Evolutionary conservation across 345 rosid genomes (phyloP).

Genomic region (Rhizophora apiculata): DNA sequence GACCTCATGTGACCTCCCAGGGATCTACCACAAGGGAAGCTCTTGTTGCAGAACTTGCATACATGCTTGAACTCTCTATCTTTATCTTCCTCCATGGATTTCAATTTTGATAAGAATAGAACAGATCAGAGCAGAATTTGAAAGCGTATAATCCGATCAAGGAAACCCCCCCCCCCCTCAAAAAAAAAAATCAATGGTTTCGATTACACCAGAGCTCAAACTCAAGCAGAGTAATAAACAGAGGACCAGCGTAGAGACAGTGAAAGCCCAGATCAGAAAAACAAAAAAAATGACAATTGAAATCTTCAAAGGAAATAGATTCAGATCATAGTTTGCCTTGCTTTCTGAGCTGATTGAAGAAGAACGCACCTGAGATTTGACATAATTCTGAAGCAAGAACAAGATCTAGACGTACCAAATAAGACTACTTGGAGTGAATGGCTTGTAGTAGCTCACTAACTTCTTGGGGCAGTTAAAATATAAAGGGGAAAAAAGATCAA

Average conservation of each 20-base stretch:
- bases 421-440: neutral
- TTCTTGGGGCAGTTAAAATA: constrained; percentile 1
- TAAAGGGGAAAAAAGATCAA: constrained; percentile 12
- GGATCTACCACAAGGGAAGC: constrained; percentile 60
- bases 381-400: neutral
- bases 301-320: neutral
- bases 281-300: constrained; percentile 7
- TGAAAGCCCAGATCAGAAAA: constrained; percentile 37
- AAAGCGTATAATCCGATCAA: neutral
- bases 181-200: too few species aligned
- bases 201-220: too few species aligned
- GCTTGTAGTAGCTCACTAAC: neutral
- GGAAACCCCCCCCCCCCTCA: too few species aligned
- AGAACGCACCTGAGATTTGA: neutral
- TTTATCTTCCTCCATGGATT: constrained; percentile 10
- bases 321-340: neutral
- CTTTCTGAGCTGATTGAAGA: neutral
- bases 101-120: neutral
- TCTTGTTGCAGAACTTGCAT: constrained; percentile 55
- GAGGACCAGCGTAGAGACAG: constrained; percentile 6
- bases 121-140: neutral
- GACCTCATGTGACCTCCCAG: constrained; percentile 81
- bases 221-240: constrained; percentile 19
- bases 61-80: constrained; percentile 12
- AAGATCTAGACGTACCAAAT: neutral